These are phyloP conservation scores for Solanum paucissectum DNA, from an alignment of 257 asterid genomes.

Conservation along the genomic window DNA sequence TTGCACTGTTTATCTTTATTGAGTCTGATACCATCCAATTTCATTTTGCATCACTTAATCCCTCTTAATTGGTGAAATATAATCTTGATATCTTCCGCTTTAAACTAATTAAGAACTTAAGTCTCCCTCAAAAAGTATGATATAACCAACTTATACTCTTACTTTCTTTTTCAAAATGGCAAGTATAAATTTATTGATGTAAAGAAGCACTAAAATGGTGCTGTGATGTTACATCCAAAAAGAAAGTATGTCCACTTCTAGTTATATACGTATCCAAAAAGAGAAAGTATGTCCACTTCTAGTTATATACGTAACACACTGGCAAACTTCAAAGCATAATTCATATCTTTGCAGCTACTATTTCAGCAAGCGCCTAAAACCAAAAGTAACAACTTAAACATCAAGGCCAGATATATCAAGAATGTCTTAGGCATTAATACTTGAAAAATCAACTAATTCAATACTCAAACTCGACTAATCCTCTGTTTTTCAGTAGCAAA, in stretches of 20 bases:
- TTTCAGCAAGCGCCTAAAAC: neutral
- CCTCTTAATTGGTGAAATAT: neutral
- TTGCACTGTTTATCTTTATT: neutral
- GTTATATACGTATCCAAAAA: neutral
- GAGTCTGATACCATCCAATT: neutral
- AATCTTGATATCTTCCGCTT: neutral
- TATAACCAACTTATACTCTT: neutral
- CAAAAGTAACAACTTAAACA: neutral
- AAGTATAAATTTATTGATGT: neutral
- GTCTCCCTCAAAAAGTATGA: neutral
- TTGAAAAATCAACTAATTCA: neutral
- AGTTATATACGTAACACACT: neutral
- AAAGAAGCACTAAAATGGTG: neutral
- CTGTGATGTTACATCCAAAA: neutral
- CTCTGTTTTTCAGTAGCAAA: neutral
- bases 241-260: neutral
- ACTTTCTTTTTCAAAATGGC: neutral
- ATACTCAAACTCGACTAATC: neutral
- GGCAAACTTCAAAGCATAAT: neutral
- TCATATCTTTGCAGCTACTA: neutral
- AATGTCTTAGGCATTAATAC: neutral
- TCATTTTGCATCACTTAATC: neutral
- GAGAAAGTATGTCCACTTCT: neutral
- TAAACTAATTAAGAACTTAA: neutral
- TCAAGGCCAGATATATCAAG: neutral